phyloP scores from a whole-genome alignment of 306 rosid genomes.

The Adenanthera pavonina region DNA sequence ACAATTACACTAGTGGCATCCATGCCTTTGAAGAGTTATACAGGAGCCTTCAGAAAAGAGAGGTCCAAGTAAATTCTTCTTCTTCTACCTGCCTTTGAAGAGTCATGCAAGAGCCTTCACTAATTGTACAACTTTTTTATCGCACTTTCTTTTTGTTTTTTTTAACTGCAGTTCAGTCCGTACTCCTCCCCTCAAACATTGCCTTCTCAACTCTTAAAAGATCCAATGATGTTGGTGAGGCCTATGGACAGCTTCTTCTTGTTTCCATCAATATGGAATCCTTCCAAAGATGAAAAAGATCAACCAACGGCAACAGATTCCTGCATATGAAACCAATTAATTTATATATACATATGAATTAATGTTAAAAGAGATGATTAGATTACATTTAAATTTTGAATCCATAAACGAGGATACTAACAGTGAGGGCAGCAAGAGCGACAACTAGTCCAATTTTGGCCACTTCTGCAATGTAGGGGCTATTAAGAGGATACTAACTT shows the following conservation, averaged over 20 bases:
- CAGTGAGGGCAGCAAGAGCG: constrained; percentile 82
- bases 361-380: neutral
- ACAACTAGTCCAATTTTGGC: constrained; percentile 67
- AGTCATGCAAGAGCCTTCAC: constrained; percentile 52
- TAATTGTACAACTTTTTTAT: no score
- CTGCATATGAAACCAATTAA: constrained; percentile 41
- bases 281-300: constrained; percentile 77
- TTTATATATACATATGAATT: neutral
- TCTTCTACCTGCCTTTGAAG: constrained; percentile 54
- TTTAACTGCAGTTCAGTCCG: no score
- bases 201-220: constrained; percentile 35
- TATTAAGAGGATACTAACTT: constrained; percentile 46
- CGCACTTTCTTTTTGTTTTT: no score
- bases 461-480: constrained; percentile 54
- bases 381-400: neutral
- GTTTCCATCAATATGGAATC: constrained; percentile 84
- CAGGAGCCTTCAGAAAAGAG: no score
- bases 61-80: no score
- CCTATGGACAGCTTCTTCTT: constrained; percentile 88
- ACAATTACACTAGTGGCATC: constrained; percentile 81
- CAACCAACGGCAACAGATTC: constrained; percentile 94
- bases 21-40: no score
- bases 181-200: no score
- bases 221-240: constrained; percentile 79
- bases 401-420: constrained; percentile 1